Base-by-base conservation (phyloP, 352 stramenopile species). In the Globisporangium takayamanum region DNA sequence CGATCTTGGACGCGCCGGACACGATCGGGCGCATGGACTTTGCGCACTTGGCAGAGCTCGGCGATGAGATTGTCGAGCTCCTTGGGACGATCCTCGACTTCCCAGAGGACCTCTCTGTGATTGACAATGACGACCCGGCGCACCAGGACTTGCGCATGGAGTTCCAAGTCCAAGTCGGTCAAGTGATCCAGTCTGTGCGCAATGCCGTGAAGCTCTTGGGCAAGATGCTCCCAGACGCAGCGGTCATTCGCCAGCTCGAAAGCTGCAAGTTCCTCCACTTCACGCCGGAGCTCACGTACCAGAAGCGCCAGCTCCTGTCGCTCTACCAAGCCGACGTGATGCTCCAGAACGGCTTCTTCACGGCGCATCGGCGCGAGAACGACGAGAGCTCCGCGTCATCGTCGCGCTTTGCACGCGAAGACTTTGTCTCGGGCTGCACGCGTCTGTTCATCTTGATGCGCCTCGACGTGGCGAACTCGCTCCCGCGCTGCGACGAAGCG, bases 371-470 rank as follows among this genome's bases (percentile, higher is more conserved):
- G 14, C 52, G 61, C 37, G 58, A 70, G 22, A 68, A 60, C 3
- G 60, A 71, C 26, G 70, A 69, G 36, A 69, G 68, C 42, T 64
- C 63, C 46, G 67, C 64, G 1, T 73, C 67, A 4, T 59, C 67
- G 6, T 68, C 69, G 20, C 79, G 72, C 2, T 89, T 80, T 64
- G 64, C 64, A 2, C 64, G 70, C 3, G 76, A 89, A 48, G 78
- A 88, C 33, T 88, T 92, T 25, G 75, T 92, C 52, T 87, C 77
- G 8, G 84, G 72, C 42, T 92, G 78, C 57, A 92, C 84, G 8
- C 78, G 84, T 1, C 55, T 93, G 28, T 94, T 92, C 53, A 92
- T 94, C 53, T 65, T 94, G 55, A 66, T 94, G 51, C 80, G 75
- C 2, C 55, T 90, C 44, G 80, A 90, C 51, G 75, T 87, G 10